phyloP scores from a whole-genome alignment of 2,329 filamentous ascomycete species.

The Fusarium zealandicum region DNA sequence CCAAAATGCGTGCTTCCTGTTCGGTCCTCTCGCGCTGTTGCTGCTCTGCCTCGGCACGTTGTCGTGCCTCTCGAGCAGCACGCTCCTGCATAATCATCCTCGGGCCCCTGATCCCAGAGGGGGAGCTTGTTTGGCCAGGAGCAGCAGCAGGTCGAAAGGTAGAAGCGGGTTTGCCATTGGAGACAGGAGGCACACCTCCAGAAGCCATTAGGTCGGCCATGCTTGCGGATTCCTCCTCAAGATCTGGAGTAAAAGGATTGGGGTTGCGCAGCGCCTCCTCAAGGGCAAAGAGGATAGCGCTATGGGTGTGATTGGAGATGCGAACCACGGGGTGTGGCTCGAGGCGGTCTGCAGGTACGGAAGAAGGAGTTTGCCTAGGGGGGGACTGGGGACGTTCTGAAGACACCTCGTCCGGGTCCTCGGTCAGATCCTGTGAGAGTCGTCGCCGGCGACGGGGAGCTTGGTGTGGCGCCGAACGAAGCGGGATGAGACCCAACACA shows the following conservation, averaged over 20 bases:
- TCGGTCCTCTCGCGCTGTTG: slow-evolving; percentile 64
- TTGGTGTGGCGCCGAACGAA: slow-evolving; percentile 52
- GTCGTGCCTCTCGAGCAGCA: slow-evolving; percentile 75
- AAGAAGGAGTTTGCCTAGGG: slow-evolving; percentile 40
- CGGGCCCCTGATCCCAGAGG: slow-evolving; percentile 78
- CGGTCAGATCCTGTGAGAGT: slow-evolving; percentile 59
- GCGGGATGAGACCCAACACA: slow-evolving; percentile 42
- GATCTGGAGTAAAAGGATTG: slow-evolving; percentile 81
- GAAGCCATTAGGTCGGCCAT: slow-evolving; percentile 82
- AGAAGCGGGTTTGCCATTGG: slow-evolving; percentile 61
- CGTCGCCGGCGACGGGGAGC: slow-evolving; percentile 43
- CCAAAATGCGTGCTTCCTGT: slow-evolving; percentile 61
- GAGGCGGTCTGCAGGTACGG: slow-evolving; percentile 44
- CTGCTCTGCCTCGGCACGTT: slow-evolving; percentile 72
- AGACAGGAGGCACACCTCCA: slow-evolving; percentile 61
- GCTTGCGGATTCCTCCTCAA: slow-evolving; percentile 84
- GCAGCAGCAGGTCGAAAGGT: slow-evolving; percentile 56
- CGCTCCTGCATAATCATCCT: slow-evolving; percentile 92
- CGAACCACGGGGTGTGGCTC: slow-evolving; percentile 60
- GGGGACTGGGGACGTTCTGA: slow-evolving; percentile 43
- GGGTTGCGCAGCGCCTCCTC: slow-evolving; percentile 89
- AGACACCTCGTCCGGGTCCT: slow-evolving; percentile 53
- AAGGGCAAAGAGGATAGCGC: slow-evolving; percentile 89
- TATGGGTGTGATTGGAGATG: slow-evolving; percentile 84
- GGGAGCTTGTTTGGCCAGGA: slow-evolving; percentile 61